Conservation (phyloP, 164 flowering plant species). For the Kalanchoe fedtschenkoi region DNA sequence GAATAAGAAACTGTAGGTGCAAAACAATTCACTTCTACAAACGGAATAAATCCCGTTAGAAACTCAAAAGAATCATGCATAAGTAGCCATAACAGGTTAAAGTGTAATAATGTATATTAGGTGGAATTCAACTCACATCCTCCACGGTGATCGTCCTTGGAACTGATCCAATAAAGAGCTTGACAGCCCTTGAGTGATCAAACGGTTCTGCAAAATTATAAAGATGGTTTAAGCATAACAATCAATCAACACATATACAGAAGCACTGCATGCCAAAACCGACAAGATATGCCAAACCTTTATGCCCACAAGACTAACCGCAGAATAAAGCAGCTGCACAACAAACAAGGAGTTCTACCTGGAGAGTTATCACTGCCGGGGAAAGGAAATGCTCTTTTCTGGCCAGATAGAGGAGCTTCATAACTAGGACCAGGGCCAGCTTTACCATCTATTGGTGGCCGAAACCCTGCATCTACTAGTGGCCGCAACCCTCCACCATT, state of each 20-base stretch:
- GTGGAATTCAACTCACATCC: conserved; percentile 45
- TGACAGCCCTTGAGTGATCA: conserved; percentile 54
- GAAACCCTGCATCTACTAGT: not conserved
- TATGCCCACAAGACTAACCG: not conserved
- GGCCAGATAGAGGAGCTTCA: conserved; percentile 34
- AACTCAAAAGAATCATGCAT: too few species aligned
- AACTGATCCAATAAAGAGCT: conserved; percentile 93
- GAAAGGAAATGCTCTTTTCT: conserved; percentile 57
- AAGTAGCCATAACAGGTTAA: too few species aligned
- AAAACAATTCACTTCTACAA: too few species aligned
- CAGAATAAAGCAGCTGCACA: not conserved
- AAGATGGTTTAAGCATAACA: not conserved
- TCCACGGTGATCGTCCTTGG: conserved; percentile 86
- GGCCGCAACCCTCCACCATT: not conserved
- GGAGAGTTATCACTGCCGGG: conserved; percentile 46
- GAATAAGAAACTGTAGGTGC: too few species aligned
- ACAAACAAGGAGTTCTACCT: conserved; percentile 15
- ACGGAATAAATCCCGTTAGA: too few species aligned
- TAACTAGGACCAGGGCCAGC: conserved; percentile 17
- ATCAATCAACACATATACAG: not conserved
- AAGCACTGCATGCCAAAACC: too few species aligned
- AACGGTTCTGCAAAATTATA: conserved; percentile 31
- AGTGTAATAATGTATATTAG: not conserved
- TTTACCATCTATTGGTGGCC: conserved; percentile 11
- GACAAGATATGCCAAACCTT: not conserved